Conservation (phyloP, 257 asterid species). For the Capsicum rhomboideum region DNA sequence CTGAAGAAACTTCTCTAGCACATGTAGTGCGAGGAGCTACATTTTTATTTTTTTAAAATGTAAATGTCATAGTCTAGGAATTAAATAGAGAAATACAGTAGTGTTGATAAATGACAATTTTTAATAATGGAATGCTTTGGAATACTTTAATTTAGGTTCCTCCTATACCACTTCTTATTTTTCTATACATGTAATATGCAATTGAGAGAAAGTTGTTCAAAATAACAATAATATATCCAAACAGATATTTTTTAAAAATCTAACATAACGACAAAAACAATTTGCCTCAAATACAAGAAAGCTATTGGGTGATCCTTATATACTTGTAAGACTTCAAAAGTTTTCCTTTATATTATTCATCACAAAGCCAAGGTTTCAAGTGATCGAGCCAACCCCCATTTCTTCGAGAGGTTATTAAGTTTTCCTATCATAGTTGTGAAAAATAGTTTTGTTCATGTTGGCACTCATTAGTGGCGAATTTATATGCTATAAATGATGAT, state of each 20-base stretch:
- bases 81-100: not conserved
- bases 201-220: not conserved
- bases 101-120: not conserved
- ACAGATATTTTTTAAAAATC: not conserved
- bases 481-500: too few species aligned
- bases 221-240: not conserved
- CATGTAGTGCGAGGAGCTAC: not conserved
- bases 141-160: not conserved
- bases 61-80: not conserved
- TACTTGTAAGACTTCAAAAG: not conserved
- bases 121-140: not conserved
- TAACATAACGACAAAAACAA: not conserved
- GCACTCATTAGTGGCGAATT: too few species aligned
- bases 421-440: not conserved
- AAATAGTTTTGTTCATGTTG: not conserved
- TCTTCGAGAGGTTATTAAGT: not conserved
- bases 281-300: not conserved
- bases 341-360: not conserved
- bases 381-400: too few species aligned
- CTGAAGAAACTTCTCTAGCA: not conserved
- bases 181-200: not conserved
- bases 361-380: not conserved
- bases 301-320: not conserved
- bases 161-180: not conserved
- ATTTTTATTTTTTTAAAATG: not conserved